Evolutionary conservation across 2,329 filamentous ascomycete genomes (phyloP).

Genomic region (Aspergillus tamarii): DNA sequence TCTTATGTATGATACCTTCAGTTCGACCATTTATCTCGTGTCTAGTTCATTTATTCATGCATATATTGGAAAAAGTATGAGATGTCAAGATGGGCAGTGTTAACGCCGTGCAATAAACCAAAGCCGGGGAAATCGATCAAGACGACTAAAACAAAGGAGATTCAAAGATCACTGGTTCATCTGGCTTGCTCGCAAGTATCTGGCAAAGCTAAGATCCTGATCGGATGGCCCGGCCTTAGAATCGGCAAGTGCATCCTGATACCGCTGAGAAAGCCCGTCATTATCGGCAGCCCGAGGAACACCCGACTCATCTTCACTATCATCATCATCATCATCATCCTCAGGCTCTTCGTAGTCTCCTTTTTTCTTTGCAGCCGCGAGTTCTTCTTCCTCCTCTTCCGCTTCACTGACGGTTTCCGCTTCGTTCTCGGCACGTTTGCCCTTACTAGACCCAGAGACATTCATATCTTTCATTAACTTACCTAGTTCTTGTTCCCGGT

Average conservation of each 20-base stretch:
- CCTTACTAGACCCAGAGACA: constrained; percentile 50
- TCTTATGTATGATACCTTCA: neutral
- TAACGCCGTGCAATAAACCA: neutral
- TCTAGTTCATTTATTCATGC: constrained; percentile 10
- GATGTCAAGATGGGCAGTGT: neutral
- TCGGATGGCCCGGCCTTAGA: constrained; percentile 44
- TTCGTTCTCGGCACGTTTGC: constrained; percentile 29
- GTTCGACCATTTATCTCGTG: neutral
- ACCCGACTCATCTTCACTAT: constrained; percentile 60
- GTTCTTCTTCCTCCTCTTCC: constrained; percentile 54
- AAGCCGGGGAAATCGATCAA: neutral
- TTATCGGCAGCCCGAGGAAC: constrained; percentile 62
- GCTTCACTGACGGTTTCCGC: constrained; percentile 53
- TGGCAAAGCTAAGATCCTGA: constrained; percentile 56
- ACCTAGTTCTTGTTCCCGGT: constrained; percentile 79
- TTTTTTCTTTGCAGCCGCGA: constrained; percentile 24
- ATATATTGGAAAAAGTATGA: neutral
- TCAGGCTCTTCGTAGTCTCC: constrained; percentile 52
- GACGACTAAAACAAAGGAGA: neutral
- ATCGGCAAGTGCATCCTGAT: constrained; percentile 72
- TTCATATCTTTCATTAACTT: constrained; percentile 95
- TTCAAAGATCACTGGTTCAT: constrained; percentile 30
- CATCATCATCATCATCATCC: constrained; percentile 44
- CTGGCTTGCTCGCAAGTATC: constrained; percentile 49
- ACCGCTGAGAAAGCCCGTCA: constrained; percentile 72